phyloP scores from a whole-genome alignment of 1,284 basidiomycete genomes.

The Stygiomarasmius scandens region DNA sequence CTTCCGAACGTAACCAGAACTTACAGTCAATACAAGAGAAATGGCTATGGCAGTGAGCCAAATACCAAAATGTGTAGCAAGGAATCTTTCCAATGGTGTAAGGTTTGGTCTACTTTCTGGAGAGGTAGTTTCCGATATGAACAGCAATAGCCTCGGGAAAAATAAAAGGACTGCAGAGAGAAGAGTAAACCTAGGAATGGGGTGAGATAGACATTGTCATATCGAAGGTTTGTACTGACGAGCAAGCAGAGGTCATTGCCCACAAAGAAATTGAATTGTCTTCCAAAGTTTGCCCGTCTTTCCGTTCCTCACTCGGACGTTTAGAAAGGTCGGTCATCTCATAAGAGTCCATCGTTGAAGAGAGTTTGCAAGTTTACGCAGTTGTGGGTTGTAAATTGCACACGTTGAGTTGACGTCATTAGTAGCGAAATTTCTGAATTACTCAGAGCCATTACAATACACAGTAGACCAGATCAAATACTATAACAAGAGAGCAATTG shows the following conservation, averaged over 20 bases:
- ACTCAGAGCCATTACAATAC: too few species aligned
- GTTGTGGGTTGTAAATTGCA: too few species aligned
- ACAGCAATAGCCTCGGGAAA: conserved; percentile 65
- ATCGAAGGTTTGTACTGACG: conserved; percentile 35
- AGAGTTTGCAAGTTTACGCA: neutral
- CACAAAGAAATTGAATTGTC: conserved; percentile 39
- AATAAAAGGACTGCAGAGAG: conserved; percentile 49
- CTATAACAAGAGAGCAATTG: neutral
- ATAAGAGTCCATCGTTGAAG: conserved; percentile 22
- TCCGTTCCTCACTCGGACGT: neutral
- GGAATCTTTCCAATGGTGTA: conserved; percentile 68
- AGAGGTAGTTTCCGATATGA: conserved; percentile 50
- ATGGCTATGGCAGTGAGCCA: conserved; percentile 55
- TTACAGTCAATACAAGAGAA: conserved; percentile 63
- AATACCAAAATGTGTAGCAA: conserved; percentile 64
- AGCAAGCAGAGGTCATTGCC: conserved; percentile 47
- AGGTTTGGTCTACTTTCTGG: conserved; percentile 45
- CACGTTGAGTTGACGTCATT: too few species aligned
- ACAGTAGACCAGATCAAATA: neutral
- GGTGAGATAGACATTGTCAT: conserved; percentile 11
- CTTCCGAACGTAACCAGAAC: conserved; percentile 18
- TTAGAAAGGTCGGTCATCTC: conserved; percentile 35
- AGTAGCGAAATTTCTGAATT: too few species aligned
- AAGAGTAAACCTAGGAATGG: conserved; percentile 41
- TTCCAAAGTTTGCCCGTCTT: conserved; percentile 8